A percentile compares a stretch with the other conserved stretches of the same genome.
phyloP scores from a whole-genome alignment of 176 grass and related monocot species.

The Triticum timopheevii region DNA sequence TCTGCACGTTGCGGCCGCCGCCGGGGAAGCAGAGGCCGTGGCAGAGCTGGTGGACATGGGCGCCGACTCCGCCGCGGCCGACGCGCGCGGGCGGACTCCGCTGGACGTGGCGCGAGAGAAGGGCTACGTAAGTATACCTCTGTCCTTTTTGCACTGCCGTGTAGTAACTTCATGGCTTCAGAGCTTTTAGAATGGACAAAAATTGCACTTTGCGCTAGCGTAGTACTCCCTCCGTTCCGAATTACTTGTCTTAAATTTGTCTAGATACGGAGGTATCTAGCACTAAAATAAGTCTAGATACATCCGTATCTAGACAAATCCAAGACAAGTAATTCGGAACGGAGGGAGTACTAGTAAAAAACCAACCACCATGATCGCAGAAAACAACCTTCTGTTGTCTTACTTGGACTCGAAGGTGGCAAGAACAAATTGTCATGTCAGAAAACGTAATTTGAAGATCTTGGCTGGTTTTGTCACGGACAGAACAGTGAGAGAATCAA shows the following conservation, averaged over 20 bases:
- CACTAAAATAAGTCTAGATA: too few species aligned
- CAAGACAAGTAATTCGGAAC: too few species aligned
- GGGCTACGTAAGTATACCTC: slow-evolving; percentile 66
- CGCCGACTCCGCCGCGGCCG: slow-evolving; percentile 43
- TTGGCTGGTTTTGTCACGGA: neutral
- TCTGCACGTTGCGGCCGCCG: slow-evolving; percentile 54
- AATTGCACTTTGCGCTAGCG: neutral
- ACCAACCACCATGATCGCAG: neutral
- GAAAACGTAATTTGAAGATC: neutral
- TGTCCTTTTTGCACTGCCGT: slow-evolving; percentile 12
- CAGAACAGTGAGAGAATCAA: neutral
- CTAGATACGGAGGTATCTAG: too few species aligned
- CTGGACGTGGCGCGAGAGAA: slow-evolving; percentile 72
- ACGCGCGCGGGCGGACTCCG: slow-evolving; percentile 51
- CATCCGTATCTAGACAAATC: too few species aligned
- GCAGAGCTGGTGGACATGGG: slow-evolving; percentile 71
- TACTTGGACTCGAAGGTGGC: too few species aligned
- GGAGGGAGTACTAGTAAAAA: neutral
- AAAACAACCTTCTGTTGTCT: too few species aligned
- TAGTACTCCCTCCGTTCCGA: too few species aligned
- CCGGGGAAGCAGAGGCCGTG: slow-evolving; percentile 51
- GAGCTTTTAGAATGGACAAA: neutral
- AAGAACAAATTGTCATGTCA: too few species aligned
- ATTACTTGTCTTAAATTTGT: too few species aligned
- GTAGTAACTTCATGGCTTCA: neutral